Conservation (phyloP, 2,329 filamentous ascomycete genomes). For the Tolypocladium sp. region DNA sequence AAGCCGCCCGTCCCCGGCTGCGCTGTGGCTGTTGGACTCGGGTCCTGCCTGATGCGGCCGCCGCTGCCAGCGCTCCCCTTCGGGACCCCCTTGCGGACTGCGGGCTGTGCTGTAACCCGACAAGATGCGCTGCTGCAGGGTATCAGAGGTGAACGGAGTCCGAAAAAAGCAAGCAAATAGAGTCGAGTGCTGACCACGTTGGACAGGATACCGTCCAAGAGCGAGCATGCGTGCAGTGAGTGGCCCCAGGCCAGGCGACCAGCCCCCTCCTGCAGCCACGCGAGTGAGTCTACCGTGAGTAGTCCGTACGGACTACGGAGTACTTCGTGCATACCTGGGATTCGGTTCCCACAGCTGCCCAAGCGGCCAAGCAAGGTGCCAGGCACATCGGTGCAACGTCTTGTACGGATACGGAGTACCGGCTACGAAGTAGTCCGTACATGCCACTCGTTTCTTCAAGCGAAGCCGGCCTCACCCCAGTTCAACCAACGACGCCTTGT, state of each 20-base stretch:
- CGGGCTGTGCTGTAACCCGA: neutral
- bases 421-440: neutral
- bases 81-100: neutral
- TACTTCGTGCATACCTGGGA: neutral
- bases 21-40: neutral
- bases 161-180: neutral
- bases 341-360: neutral
- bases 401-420: neutral
- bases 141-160: neutral
- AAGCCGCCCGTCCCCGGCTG: neutral
- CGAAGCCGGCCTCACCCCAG: neutral
- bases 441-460: neutral
- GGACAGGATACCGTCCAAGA: neutral
- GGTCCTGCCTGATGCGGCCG: neutral
- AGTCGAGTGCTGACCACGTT: neutral
- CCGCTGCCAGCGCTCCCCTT: neutral
- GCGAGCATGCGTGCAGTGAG: neutral
- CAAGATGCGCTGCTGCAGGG: constrained; percentile 1
- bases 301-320: neutral
- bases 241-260: neutral
- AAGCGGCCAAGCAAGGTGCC: neutral
- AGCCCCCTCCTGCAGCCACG: neutral
- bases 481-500: neutral
- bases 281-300: neutral
- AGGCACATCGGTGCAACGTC: neutral